Percentiles rank a stretch among this genome's conserved stretches.
Evolutionary conservation across 176 grass and related monocot species (phyloP).

Genomic region (Musa beccarii): DNA sequence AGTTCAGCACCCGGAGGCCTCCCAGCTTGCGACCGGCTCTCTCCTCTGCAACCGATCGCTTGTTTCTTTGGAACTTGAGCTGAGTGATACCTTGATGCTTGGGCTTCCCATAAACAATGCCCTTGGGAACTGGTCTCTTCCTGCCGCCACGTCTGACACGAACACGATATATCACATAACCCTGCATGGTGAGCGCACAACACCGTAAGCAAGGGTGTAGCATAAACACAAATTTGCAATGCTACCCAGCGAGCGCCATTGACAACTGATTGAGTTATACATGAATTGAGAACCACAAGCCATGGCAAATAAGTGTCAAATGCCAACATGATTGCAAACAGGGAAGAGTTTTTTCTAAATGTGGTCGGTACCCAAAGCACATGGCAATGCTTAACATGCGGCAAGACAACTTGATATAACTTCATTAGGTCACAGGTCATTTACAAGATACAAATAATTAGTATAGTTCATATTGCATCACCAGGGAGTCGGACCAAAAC

Average conservation of each 20-base stretch:
- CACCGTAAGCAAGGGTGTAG: neutral
- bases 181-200: neutral
- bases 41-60: slow-evolving; percentile 2
- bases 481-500: too few species aligned
- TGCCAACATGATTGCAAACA: too few species aligned
- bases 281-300: neutral
- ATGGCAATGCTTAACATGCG: too few species aligned
- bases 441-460: too few species aligned
- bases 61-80: neutral
- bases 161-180: slow-evolving; percentile 3
- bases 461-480: too few species aligned
- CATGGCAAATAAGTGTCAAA: neutral
- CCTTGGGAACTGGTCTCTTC: neutral
- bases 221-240: neutral
- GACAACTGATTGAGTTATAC: neutral
- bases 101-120: neutral
- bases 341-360: too few species aligned
- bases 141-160: slow-evolving; percentile 2
- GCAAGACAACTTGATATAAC: too few species aligned
- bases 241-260: neutral
- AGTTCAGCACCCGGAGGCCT: neutral
- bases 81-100: slow-evolving; percentile 4
- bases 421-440: too few species aligned
- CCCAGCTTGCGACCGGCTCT: neutral
- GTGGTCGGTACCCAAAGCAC: too few species aligned